Evolutionary conservation across 2,329 filamentous ascomycete genomes (phyloP), one percentile per base, ranked within the genome.

Genomic region (Coleophoma crateriformis): DNA sequence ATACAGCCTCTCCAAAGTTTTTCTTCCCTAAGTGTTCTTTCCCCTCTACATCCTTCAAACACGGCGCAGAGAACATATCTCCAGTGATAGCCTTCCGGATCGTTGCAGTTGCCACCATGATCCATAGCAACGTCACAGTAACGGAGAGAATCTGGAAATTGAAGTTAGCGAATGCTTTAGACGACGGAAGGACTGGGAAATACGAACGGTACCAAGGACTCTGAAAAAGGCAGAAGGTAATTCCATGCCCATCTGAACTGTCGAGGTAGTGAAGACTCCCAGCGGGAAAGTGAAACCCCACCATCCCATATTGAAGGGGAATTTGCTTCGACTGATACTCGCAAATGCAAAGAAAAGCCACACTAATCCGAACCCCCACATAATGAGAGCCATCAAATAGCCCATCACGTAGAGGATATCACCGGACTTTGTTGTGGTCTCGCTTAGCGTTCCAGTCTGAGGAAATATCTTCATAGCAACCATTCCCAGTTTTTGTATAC

Each of bases 401-500:
- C 19, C 19, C 19, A 19, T 4, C 78, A 79, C 3, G 78, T 60
- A 0, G 78, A 78, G 54, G 82, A 82, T 0, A 74, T 77, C 77
- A 82, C 78, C 78, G 79, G 20, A 78, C 78, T 64, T 81, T 78
- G 57, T 82, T 81, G 63, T 69, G 15, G 68, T 49, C 15, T 64
- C 64, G 39, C 62, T 56, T 2, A 70, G 20, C 15, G 52, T 52
- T 8, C 34, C 19, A 2, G 50, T 53, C 20, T 27, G 19, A 35
- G 53, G 53, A 27, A 55, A 55, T 35, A 50, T 20, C 37, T 19
- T 39, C 43, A 50, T 32, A 43, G 53, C 34, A 27, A 52, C 50
- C 37, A 50, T 13, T 8, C 53, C 53, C 27, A 55, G 14, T 27
- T 45, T 32, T 42, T 52, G 62, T 50, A 59, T 66, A 57, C 71